phyloP scores from a whole-genome alignment of 2,329 filamentous ascomycete genomes.

The Clarireedia homoeocarpa region DNA sequence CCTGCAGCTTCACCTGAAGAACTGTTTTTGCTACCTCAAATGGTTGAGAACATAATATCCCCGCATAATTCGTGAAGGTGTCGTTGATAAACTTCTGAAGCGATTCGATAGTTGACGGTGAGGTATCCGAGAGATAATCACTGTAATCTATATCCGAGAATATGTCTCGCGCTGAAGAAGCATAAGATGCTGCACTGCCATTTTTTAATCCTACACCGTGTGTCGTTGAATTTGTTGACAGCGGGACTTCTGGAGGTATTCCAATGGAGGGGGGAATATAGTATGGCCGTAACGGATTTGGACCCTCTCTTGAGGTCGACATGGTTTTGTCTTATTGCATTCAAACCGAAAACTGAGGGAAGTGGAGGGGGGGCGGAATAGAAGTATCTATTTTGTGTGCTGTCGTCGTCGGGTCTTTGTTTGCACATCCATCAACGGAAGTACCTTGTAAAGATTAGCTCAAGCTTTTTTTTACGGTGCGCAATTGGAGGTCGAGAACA shows the following conservation, averaged over 20 bases:
- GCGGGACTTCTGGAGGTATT: conserved; percentile 37
- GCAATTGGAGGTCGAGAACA: neutral
- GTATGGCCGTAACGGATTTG: conserved; percentile 53
- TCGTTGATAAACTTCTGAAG: conserved; percentile 73
- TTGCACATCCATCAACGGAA: conserved; percentile 2
- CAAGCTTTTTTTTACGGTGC: neutral
- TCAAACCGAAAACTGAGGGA: neutral
- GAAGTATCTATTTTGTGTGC: neutral
- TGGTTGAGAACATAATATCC: conserved; percentile 82
- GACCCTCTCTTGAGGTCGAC: conserved; percentile 40
- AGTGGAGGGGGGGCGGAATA: neutral
- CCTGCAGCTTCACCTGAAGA: conserved; percentile 64
- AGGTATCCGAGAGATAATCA: conserved; percentile 71
- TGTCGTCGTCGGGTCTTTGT: conserved; percentile 1
- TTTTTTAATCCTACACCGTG: conserved; percentile 28
- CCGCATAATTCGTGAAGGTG: conserved; percentile 85
- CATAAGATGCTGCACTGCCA: conserved; percentile 42
- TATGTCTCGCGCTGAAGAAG: conserved; percentile 69
- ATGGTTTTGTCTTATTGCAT: conserved; percentile 28
- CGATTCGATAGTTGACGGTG: conserved; percentile 66
- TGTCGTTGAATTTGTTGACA: conserved; percentile 29
- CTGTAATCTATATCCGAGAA: conserved; percentile 89
- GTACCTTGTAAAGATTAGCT: neutral
- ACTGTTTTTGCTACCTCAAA: conserved; percentile 97
- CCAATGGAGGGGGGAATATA: conserved; percentile 60